phyloP scores from a whole-genome alignment of 352 stramenopile species.

The Phytophthora gonapodyides region DNA sequence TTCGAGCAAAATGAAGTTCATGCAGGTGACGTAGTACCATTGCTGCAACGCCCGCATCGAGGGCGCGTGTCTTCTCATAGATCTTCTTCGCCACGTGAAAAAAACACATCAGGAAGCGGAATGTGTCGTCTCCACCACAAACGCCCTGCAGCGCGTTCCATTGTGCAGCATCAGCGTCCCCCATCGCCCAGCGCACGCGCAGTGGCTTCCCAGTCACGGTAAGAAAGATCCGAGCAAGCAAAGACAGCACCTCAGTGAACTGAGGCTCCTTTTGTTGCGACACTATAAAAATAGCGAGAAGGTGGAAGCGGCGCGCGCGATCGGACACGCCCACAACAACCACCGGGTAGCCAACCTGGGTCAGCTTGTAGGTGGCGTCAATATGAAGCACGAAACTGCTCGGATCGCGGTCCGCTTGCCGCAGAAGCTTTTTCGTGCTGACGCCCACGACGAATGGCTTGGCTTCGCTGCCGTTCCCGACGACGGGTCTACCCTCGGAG shows the following conservation, averaged over 20 bases:
- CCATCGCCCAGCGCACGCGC: not conserved
- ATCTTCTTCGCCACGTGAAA: conserved; percentile 26
- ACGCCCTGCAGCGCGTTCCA: too few relatives aligned
- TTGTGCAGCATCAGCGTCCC: conserved; percentile 15
- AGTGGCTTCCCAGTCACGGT: too few relatives aligned
- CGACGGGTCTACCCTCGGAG: not conserved
- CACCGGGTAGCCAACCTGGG: conserved; percentile 9
- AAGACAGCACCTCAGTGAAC: too few relatives aligned
- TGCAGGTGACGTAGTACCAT: conserved; percentile 2
- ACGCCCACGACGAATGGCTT: conserved; percentile 2
- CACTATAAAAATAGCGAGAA: too few relatives aligned
- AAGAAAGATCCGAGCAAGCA: too few relatives aligned
- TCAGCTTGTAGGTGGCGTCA: conserved; percentile 25
- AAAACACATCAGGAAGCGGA: too few relatives aligned
- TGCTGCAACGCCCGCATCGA: not conserved
- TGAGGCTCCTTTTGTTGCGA: too few relatives aligned
- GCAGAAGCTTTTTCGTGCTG: not conserved
- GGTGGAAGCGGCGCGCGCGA: not conserved
- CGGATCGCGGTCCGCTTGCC: conserved; percentile 4
- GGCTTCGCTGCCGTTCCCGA: not conserved
- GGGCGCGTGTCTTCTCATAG: conserved; percentile 18
- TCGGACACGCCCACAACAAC: conserved; percentile 19
- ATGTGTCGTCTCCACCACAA: too few relatives aligned
- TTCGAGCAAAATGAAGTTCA: conserved; percentile 6
- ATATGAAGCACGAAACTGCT: conserved; percentile 15